phyloP scores from a whole-genome alignment of 2,329 filamentous ascomycete genomes.

The Ceratocystis smalleyi region DNA sequence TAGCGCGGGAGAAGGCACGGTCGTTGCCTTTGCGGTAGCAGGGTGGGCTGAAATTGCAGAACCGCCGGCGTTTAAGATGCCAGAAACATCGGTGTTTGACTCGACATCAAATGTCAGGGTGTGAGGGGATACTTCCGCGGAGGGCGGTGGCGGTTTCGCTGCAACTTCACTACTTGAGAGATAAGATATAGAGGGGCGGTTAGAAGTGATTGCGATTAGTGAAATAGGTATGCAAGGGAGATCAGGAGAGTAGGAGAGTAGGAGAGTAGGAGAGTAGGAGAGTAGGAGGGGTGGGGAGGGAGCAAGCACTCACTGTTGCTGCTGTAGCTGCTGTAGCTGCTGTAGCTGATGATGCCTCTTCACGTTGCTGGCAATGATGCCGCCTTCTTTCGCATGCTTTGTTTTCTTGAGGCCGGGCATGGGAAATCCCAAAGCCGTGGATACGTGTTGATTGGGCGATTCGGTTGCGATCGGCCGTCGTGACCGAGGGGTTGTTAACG shows the following conservation, averaged over 20 bases:
- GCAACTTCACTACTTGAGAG: conserved; percentile 25
- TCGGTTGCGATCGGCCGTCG: neutral
- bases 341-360: conserved; percentile 29
- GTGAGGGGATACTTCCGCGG: conserved; percentile 4
- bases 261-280: no score
- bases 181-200: neutral
- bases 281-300: neutral
- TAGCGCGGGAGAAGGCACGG: conserved; percentile 31
- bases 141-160: conserved; percentile 23
- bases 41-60: neutral
- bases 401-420: conserved; percentile 31
- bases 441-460: neutral
- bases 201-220: neutral
- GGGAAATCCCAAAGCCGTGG: conserved; percentile 11
- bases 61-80: neutral
- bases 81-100: neutral
- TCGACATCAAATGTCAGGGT: neutral
- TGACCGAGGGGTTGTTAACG: neutral
- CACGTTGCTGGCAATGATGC: conserved; percentile 35
- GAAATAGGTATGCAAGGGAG: neutral
- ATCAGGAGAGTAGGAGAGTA: neutral
- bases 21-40: conserved; percentile 19
- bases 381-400: conserved; percentile 41
- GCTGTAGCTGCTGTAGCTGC: neutral
- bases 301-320: neutral